A percentile compares a stretch with the other conserved stretches of the same genome.
Evolutionary conservation across 2,329 filamentous ascomycete genomes (phyloP).

Genomic region (Talaromyces sp.): DNA sequence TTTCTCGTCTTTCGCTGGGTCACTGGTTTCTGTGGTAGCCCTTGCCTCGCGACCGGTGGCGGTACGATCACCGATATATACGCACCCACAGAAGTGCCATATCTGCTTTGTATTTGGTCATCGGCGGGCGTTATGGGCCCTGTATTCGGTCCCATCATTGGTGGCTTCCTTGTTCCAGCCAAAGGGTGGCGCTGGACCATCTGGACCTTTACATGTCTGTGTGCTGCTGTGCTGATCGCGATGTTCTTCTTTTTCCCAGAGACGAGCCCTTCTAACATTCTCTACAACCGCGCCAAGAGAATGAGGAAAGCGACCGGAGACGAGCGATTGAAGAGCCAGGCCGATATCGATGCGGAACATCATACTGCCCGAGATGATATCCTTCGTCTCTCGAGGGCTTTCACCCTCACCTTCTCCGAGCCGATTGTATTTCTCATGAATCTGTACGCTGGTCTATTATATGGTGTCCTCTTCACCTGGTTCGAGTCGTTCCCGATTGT

Average conservation of each 20-base stretch:
- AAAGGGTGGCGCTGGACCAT: not conserved
- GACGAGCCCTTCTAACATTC: constrained; percentile 29
- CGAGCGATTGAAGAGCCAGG: constrained; percentile 41
- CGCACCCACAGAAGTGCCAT: not conserved
- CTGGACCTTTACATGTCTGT: not conserved
- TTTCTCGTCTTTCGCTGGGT: not conserved
- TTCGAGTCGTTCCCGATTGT: constrained; percentile 52
- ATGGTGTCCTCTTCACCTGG: constrained; percentile 28
- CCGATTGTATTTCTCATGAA: constrained; percentile 26
- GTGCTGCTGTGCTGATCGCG: constrained; percentile 56
- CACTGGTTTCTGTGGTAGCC: not conserved
- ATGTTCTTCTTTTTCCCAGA: constrained; percentile 35
- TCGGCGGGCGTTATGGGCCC: not conserved
- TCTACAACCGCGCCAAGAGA: constrained; percentile 18
- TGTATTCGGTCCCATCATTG: not conserved
- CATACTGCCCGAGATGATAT: not conserved
- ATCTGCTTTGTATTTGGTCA: not conserved
- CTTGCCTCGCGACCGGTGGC: not conserved
- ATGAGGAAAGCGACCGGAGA: constrained; percentile 43
- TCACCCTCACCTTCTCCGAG: constrained; percentile 17
- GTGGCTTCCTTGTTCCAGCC: not conserved
- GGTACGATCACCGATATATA: not conserved
- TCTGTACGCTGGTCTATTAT: constrained; percentile 27
- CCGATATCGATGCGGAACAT: constrained; percentile 28
- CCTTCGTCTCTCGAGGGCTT: not conserved